These are phyloP conservation scores for Leishmania tarentolae DNA, from an alignment of 208 protist species.

Conservation along the genomic window DNA sequence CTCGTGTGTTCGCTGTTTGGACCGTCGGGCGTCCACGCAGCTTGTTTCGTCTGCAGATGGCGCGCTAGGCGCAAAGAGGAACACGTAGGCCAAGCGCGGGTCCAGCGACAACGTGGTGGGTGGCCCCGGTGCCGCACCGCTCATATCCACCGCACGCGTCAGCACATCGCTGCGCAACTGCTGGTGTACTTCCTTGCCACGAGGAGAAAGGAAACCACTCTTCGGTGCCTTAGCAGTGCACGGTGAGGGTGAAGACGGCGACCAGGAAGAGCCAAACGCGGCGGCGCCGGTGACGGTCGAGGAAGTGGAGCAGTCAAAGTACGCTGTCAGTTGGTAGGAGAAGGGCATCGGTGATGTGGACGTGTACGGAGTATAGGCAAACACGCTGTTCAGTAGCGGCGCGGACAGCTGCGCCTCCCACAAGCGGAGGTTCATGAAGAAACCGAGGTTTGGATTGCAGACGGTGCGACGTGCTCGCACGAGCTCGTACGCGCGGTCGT, in stretches of 20 bases:
- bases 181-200: conserved; percentile 11
- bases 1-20: not conserved
- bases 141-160: conserved; percentile 10
- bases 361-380: conserved; percentile 68
- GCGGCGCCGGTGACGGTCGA: conserved; percentile 1
- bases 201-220: not conserved
- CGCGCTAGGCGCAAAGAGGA: conserved; percentile 41
- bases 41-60: not conserved
- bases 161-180: conserved; percentile 33
- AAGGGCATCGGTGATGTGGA: conserved; percentile 44
- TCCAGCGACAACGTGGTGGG: conserved; percentile 43
- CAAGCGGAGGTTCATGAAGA: conserved; percentile 84
- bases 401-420: conserved; percentile 74
- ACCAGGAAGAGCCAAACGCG: not conserved
- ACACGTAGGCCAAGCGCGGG: conserved; percentile 56
- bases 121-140: not conserved
- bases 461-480: conserved; percentile 73
- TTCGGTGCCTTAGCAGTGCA: not conserved
- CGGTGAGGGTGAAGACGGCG: not conserved
- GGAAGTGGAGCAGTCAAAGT: conserved; percentile 30
- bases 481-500: conserved; percentile 80
- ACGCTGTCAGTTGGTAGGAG: conserved; percentile 57
- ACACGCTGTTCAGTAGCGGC: conserved; percentile 54
- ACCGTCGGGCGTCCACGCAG: not conserved
- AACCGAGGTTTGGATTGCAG: conserved; percentile 91